Conservation (phyloP, 495 filamentous ascomycete species). For the Penicillium bialowiezense region DNA sequence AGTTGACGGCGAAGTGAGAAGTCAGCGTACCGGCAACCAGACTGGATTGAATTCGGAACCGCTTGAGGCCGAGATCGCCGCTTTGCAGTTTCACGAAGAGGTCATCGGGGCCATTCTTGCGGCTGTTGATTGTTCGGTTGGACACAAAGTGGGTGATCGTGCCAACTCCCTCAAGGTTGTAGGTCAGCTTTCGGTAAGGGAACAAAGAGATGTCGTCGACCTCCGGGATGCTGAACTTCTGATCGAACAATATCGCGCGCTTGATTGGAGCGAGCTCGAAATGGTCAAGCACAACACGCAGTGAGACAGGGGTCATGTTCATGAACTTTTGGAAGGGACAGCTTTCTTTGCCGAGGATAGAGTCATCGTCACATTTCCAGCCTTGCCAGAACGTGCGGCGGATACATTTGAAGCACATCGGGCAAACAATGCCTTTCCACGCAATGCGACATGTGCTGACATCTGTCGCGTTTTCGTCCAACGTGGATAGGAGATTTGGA, state of each 20-base stretch:
- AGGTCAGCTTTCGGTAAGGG: slow-evolving; percentile 29
- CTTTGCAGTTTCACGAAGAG: slow-evolving; percentile 62
- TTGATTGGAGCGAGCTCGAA: slow-evolving; percentile 27
- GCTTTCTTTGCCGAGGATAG: background rate
- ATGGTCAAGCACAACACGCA: slow-evolving; percentile 32
- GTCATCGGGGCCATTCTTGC: slow-evolving; percentile 56
- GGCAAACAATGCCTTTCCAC: slow-evolving; percentile 72
- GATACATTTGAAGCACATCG: slow-evolving; percentile 62
- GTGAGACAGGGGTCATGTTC: slow-evolving; percentile 23
- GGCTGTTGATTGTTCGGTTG: slow-evolving; percentile 46
- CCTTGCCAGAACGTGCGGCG: slow-evolving; percentile 58
- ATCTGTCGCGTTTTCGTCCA: slow-evolving; percentile 22
- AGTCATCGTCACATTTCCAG: slow-evolving; percentile 55
- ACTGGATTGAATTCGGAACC: slow-evolving; percentile 45
- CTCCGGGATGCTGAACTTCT: slow-evolving; percentile 10
- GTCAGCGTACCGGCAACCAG: slow-evolving; percentile 51
- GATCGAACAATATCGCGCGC: slow-evolving; percentile 17
- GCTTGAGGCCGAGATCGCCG: slow-evolving; percentile 54
- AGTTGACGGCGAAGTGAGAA: slow-evolving; percentile 69
- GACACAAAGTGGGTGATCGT: slow-evolving; percentile 62
- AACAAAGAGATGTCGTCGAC: slow-evolving; percentile 15
- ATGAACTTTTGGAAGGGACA: slow-evolving; percentile 21
- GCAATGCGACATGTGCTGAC: slow-evolving; percentile 31
- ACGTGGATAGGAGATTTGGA: slow-evolving; percentile 38
- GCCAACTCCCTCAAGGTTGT: slow-evolving; percentile 46